Conservation (phyloP, 441 rosid genomes). For the Eugenia klotzschiana region DNA sequence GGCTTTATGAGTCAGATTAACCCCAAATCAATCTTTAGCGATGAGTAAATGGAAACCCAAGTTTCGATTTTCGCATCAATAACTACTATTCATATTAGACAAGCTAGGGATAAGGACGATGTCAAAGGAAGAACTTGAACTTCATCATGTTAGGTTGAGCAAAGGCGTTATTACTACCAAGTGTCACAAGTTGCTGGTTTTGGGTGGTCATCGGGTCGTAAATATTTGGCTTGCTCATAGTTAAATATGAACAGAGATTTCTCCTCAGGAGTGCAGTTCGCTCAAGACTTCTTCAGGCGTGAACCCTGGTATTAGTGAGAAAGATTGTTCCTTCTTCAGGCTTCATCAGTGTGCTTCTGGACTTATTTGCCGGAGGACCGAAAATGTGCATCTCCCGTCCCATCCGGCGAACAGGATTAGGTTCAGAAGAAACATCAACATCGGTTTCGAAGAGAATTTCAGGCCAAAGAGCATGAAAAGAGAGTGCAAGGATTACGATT, state of each 20-base stretch:
- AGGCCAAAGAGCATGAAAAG: neutral
- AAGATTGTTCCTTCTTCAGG: neutral
- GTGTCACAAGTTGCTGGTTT: neutral
- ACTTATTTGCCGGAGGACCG: rapidly evolving
- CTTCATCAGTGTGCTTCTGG: rapidly evolving
- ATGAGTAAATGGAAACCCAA: no score
- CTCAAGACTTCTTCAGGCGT: neutral
- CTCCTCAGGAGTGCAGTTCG: neutral
- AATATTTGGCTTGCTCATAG: neutral
- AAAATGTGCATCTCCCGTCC: neutral
- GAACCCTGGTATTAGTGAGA: neutral
- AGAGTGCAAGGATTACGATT: neutral
- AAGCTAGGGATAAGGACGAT: no score
- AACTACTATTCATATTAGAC: no score
- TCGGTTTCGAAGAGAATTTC: neutral
- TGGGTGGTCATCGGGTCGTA: neutral
- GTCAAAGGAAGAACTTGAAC: no score
- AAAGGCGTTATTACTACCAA: neutral
- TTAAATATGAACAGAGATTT: neutral
- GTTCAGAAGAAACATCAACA: neutral
- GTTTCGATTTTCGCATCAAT: no score
- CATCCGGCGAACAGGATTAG: neutral
- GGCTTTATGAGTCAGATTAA: neutral
- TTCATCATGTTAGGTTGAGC: no score
- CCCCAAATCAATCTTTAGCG: neutral